A percentile compares a stretch with the other conserved stretches of the same genome.
Evolutionary conservation across 176 grass and related monocot species (phyloP).

Genomic region (Panicum miliaceum): DNA sequence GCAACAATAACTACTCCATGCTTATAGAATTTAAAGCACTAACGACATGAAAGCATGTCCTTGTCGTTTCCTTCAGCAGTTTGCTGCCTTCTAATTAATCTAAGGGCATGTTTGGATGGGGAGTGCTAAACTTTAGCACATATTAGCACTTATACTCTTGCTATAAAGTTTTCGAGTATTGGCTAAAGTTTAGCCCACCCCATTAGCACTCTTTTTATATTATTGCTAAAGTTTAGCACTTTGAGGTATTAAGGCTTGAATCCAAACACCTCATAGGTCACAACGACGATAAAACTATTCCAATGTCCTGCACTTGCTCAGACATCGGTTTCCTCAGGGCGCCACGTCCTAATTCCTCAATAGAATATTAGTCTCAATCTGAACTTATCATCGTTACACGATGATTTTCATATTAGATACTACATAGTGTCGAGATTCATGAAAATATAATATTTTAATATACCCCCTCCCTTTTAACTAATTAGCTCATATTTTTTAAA

Average conservation of each 20-base stretch:
- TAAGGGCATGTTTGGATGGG: too few species aligned
- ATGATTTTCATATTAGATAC: neutral
- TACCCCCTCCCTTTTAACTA: neutral
- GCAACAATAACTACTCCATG: neutral
- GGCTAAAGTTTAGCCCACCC: too few species aligned
- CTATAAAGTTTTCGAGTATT: too few species aligned
- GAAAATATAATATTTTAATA: neutral
- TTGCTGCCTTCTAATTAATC: neutral
- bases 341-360: constrained; percentile 22
- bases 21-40: constrained; percentile 4
- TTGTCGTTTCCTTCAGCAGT: constrained; percentile 32
- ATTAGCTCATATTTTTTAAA: neutral
- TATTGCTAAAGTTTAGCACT: too few species aligned
- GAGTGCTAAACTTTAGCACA: too few species aligned
- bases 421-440: neutral
- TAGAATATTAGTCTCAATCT: neutral
- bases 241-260: too few species aligned
- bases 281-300: neutral
- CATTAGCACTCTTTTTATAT: too few species aligned
- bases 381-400: neutral
- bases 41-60: constrained; percentile 47
- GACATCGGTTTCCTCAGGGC: neutral
- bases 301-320: neutral
- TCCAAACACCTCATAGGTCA: too few species aligned
- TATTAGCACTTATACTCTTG: too few species aligned